Conservation (phyloP, 2,329 filamentous ascomycete species). For the Penicillium palitans region DNA sequence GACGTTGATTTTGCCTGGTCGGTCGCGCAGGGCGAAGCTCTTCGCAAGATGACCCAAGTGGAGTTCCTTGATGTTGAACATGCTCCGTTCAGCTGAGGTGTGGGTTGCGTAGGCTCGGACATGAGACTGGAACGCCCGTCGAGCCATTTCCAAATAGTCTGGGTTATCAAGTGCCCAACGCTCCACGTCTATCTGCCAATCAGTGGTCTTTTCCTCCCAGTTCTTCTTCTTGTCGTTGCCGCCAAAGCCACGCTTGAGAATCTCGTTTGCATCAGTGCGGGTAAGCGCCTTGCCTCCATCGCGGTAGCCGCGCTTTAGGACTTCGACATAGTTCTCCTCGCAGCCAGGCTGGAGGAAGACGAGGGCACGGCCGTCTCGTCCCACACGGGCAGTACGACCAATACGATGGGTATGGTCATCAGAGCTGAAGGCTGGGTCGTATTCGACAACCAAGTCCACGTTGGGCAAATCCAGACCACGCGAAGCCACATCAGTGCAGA, state of each 20-base stretch:
- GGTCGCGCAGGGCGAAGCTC: constrained; percentile 85
- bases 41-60: constrained; percentile 94
- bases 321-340: constrained; percentile 85
- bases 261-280: constrained; percentile 63
- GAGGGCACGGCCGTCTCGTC: constrained; percentile 79
- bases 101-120: constrained; percentile 95
- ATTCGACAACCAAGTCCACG: constrained; percentile 92
- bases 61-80: constrained; percentile 88
- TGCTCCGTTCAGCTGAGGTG: constrained; percentile 75
- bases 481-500: constrained; percentile 94
- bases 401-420: constrained; percentile 94
- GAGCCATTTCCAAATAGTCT: constrained; percentile 74
- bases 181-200: constrained; percentile 66
- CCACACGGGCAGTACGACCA: constrained; percentile 90
- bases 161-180: constrained; percentile 64
- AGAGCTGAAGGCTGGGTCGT: constrained; percentile 90
- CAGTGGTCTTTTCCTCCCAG: constrained; percentile 67
- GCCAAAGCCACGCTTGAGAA: constrained; percentile 66
- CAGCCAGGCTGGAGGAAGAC: constrained; percentile 88
- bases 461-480: constrained; percentile 94
- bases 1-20: constrained; percentile 73
- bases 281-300: constrained; percentile 64
- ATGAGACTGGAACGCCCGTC: constrained; percentile 86
- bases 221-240: constrained; percentile 48
- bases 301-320: constrained; percentile 71